These are phyloP conservation scores for Mesotaenium endlicherianum DNA, from an alignment of 139 green algal genomes.

Conservation along the genomic window DNA sequence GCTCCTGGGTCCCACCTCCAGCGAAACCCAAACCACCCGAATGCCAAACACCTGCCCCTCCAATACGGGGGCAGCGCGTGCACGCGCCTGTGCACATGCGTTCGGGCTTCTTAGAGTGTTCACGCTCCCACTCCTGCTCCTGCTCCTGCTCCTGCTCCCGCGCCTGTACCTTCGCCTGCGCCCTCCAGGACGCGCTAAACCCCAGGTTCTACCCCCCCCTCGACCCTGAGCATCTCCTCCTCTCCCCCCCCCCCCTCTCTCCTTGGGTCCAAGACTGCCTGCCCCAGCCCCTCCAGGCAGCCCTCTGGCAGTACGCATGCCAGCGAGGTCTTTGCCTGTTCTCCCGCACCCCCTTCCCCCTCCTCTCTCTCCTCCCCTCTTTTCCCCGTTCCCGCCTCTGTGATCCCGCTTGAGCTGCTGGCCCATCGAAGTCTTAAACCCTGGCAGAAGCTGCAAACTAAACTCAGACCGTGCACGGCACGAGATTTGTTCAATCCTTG, in stretches of 20 bases:
- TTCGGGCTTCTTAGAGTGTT: neutral
- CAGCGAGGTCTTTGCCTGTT: neutral
- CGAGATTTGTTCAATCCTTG: too few relatives aligned
- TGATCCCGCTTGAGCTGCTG: too few relatives aligned
- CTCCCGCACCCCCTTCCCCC: neutral
- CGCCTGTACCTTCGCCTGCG: constrained; percentile 3
- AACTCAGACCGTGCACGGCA: too few relatives aligned
- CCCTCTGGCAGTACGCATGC: neutral
- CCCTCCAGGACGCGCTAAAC: neutral
- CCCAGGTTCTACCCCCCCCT: neutral
- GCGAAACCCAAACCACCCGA: neutral
- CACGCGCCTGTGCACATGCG: neutral
- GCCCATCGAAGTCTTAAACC: too few relatives aligned
- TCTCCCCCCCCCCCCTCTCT: neutral
- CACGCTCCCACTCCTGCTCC: constrained; percentile 30
- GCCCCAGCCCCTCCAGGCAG: neutral
- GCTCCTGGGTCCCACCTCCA: too few relatives aligned
- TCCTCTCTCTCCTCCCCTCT: neutral
- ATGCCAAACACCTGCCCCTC: neutral
- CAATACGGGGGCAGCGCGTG: neutral
- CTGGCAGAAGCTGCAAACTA: too few relatives aligned
- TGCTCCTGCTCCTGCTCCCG: constrained; percentile 35
- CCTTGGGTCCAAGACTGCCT: neutral
- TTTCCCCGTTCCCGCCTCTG: too few relatives aligned
- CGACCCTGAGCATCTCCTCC: neutral